Evolutionary conservation across 768 basidiomycete species (phyloP).

Genomic region (Kwoniella dendrophila): DNA sequence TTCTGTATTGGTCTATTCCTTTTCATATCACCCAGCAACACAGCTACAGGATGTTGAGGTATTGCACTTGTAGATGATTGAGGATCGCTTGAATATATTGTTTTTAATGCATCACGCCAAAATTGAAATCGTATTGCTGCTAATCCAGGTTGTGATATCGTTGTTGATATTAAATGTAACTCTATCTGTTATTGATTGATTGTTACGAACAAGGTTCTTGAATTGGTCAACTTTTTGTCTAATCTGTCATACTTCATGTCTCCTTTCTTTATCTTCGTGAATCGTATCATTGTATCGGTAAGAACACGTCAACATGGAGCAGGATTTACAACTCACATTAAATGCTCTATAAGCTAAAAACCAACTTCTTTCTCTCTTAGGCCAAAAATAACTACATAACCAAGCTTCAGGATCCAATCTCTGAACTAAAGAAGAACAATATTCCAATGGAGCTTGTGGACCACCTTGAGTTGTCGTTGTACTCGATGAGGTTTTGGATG

Average conservation of each 20-base stretch:
- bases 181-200: conserved; percentile 41
- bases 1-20: conserved; percentile 47
- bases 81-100: conserved; percentile 26
- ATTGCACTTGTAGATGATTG: conserved; percentile 14
- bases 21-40: conserved; percentile 42
- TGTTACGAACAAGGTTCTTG: not conserved
- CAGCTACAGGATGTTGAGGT: conserved; percentile 53
- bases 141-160: conserved; percentile 51
- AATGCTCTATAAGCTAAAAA: conserved; percentile 54
- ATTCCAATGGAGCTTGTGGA: conserved; percentile 45
- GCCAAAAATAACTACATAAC: conserved; percentile 52
- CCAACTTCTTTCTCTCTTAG: conserved; percentile 44
- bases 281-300: too few species aligned
- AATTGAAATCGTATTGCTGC: conserved; percentile 55
- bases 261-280: too few species aligned
- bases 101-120: conserved; percentile 53
- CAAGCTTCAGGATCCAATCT: conserved; percentile 53
- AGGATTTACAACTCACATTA: conserved; percentile 43
- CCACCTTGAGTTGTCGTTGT: too few species aligned
- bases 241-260: too few species aligned
- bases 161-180: conserved; percentile 49
- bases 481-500: too few species aligned
- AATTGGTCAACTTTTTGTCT: not conserved
- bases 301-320: not conserved
- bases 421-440: conserved; percentile 51